Percentiles rank a stretch among this genome's conserved stretches.
phyloP scores from a whole-genome alignment of 805 yeast species.

The Wickerhamomyces chambardii region DNA sequence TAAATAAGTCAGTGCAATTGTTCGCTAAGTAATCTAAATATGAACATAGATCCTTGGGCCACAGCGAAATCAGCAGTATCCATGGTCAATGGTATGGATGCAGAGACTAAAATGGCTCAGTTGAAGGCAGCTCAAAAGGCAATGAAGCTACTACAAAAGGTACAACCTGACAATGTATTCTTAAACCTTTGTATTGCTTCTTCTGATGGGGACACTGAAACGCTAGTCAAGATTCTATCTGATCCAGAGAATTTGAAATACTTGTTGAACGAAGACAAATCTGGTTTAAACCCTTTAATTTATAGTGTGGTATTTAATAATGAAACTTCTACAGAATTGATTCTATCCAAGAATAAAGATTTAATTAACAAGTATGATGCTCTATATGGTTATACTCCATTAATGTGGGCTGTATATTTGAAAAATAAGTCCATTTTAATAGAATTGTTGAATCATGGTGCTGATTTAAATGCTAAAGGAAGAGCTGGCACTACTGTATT shows the following conservation, averaged over 20 bases:
- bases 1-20: no score
- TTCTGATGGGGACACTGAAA: constrained; percentile 24
- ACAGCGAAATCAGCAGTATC: constrained; percentile 13
- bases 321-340: constrained; percentile 36
- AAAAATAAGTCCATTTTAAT: constrained; percentile 46
- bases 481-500: constrained; percentile 42
- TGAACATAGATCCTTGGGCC: constrained; percentile 23
- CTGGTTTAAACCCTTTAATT: constrained; percentile 37
- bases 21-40: no score
- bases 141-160: constrained; percentile 14
- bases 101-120: constrained; percentile 21
- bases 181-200: constrained; percentile 28
- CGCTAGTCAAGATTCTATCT: constrained; percentile 11
- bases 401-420: constrained; percentile 81
- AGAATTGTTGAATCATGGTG: constrained; percentile 51
- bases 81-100: constrained; percentile 5
- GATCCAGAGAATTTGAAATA: constrained; percentile 17
- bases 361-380: constrained; percentile 45
- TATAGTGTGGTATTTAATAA: constrained; percentile 50
- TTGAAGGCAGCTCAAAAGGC: constrained; percentile 28
- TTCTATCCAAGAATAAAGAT: constrained; percentile 27
- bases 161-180: constrained; percentile 18
- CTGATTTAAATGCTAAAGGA: constrained; percentile 36
- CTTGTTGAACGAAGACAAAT: constrained; percentile 22
- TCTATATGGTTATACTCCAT: constrained; percentile 49